Evolutionary conservation across 2,329 filamentous ascomycete genomes (phyloP).

Genomic region (Dothistroma pini): DNA sequence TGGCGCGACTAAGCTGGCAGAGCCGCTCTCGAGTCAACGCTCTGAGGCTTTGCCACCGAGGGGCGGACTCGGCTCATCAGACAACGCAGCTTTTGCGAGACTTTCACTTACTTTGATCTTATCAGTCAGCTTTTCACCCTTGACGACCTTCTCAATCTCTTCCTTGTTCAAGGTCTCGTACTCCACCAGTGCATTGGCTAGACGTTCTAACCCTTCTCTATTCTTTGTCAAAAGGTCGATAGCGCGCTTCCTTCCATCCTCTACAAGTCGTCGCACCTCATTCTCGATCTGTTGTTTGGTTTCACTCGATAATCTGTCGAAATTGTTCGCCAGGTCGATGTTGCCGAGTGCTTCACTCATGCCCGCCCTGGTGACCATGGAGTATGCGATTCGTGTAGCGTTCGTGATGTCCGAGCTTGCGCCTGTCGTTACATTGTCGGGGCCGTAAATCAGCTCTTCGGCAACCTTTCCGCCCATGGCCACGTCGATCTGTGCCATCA

Average conservation of each 20-base stretch:
- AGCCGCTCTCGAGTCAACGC: too few relatives aligned
- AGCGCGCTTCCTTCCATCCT: conserved; percentile 75
- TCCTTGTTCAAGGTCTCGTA: conserved; percentile 89
- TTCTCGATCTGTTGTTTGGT: conserved; percentile 83
- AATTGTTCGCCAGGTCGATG: conserved; percentile 79
- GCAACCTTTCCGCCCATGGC: conserved; percentile 83
- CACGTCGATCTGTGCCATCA: conserved; percentile 74
- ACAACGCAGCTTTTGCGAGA: too few relatives aligned
- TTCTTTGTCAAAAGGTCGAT: conserved; percentile 66
- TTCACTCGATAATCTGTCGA: conserved; percentile 75
- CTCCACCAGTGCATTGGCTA: conserved; percentile 85
- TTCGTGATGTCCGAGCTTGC: conserved; percentile 76
- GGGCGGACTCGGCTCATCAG: too few relatives aligned
- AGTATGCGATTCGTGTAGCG: conserved; percentile 78
- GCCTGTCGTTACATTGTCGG: conserved; percentile 87
- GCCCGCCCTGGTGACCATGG: conserved; percentile 83
- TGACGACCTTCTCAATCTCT: conserved; percentile 87
- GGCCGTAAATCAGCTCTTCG: conserved; percentile 86
- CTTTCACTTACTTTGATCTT: conserved; percentile 50
- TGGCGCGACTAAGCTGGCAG: too few relatives aligned
- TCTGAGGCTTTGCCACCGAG: too few relatives aligned
- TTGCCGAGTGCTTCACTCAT: conserved; percentile 88
- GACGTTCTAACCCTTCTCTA: conserved; percentile 77
- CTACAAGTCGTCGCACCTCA: conserved; percentile 81
- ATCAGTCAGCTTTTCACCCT: conserved; percentile 73